Percentiles rank a stretch among this genome's conserved stretches.
Evolutionary conservation across 306 rosid species (phyloP).

Genomic region (Malus sylvestris): DNA sequence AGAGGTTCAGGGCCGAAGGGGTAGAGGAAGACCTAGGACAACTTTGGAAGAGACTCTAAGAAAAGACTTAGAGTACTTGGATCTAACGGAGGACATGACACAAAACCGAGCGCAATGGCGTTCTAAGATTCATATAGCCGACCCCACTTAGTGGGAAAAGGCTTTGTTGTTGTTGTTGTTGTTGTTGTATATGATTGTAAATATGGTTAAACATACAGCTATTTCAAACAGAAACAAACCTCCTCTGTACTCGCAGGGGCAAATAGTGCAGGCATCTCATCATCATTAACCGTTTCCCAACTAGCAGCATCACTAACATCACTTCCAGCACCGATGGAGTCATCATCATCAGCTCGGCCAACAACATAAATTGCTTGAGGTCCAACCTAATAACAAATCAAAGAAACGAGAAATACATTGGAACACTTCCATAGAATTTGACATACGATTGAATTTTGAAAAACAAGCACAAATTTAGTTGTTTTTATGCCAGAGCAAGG

Average conservation of each 20-base stretch:
- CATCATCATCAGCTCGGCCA: conserved; percentile 95
- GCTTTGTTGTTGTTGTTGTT: too few relatives aligned
- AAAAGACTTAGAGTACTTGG: too few relatives aligned
- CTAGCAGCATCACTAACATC: conserved; percentile 93
- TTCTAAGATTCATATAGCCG: too few relatives aligned
- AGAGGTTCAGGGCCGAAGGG: too few relatives aligned
- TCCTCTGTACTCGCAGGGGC: conserved; percentile 45
- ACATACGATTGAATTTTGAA: not conserved
- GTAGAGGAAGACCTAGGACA: too few relatives aligned
- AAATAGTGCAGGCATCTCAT: conserved; percentile 58
- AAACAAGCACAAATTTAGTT: not conserved
- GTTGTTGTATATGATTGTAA: conserved; percentile 12
- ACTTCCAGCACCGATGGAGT: conserved; percentile 81
- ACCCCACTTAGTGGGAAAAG: too few relatives aligned
- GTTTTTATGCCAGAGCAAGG: not conserved
- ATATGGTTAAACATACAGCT: conserved; percentile 13
- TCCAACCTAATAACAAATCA: conserved; percentile 63
- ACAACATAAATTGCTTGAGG: conserved; percentile 99
- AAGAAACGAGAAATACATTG: conserved; percentile 13
- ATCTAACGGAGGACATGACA: too few relatives aligned
- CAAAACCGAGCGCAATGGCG: too few relatives aligned
- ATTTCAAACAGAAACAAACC: conserved; percentile 46
- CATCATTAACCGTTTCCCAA: conserved; percentile 96
- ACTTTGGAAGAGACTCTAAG: too few relatives aligned
- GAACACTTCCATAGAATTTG: conserved; percentile 5